Conservation (phyloP, 208 protist genomes). For the Wallacemonas collosoma region DNA sequence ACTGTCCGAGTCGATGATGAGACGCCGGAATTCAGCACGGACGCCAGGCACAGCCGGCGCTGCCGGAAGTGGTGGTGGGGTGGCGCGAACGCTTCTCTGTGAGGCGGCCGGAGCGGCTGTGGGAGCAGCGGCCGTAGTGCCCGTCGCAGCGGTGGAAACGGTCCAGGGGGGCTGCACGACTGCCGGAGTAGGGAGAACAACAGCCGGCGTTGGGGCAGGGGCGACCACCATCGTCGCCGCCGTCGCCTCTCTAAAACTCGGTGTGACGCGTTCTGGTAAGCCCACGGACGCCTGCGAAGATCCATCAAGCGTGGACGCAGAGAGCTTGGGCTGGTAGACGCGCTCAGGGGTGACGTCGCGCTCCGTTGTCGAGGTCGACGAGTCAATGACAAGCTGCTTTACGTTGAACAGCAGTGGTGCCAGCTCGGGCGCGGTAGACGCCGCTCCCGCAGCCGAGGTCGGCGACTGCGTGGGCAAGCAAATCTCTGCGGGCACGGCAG, state of each 20-base stretch:
- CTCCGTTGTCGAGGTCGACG: constrained; percentile 10
- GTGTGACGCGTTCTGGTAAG: neutral
- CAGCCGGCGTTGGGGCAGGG: neutral
- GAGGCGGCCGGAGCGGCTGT: neutral
- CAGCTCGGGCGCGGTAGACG: constrained; percentile 2
- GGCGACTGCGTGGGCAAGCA: too few relatives aligned
- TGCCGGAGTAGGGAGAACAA: neutral
- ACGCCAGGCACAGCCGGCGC: constrained; percentile 14
- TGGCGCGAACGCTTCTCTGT: neutral
- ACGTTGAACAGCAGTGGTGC: constrained; percentile 8
- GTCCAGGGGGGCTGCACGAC: constrained; percentile 2
- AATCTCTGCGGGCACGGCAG: neutral
- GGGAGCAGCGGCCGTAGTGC: constrained; percentile 5
- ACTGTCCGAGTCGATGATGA: constrained; percentile 73
- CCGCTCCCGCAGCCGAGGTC: neutral
- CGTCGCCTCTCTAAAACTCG: neutral
- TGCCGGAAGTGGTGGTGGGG: constrained; percentile 20
- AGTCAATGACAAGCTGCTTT: constrained; percentile 10
- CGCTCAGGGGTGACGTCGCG: constrained; percentile 28
- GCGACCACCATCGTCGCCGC: neutral
- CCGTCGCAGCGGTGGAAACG: neutral
- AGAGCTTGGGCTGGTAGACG: constrained; percentile 14
- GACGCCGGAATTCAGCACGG: constrained; percentile 36
- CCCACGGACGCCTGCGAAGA: constrained; percentile 19
- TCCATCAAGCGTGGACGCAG: constrained; percentile 21